Base-by-base conservation (phyloP, 169 alveolate genomes). In the Eimeria praecox region DNA sequence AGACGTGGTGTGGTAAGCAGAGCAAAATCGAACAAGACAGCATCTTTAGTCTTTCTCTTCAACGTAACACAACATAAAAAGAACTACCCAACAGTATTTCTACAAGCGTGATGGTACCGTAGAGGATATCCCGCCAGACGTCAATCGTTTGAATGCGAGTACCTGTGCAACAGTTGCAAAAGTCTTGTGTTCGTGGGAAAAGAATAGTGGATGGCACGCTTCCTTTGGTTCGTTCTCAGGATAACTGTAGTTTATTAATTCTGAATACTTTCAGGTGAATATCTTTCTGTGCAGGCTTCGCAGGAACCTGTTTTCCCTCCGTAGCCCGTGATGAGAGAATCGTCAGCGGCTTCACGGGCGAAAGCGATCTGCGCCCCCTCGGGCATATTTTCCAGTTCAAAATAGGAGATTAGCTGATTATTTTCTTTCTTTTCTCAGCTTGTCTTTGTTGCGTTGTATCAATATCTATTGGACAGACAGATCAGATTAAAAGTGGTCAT, bases 291-390 rank as follows among this genome's bases (percentile, higher is more conserved):
- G 91, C 91, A 35, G 16, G 35, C 14, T 83, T 40, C 24, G 73
- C 77, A 66, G 52, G 54, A 30, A 52, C 77, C 75, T 8, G 38
- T 40, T 49, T 44, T 80, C 4, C 40, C 90, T n/a, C 42, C 18
- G 69, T 59, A 59, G 85, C 62, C 46, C 44, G 46, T 20, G 69
- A 40, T 24, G 54, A 78, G 54, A 78, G 89, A 78, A 78, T 42
- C 62, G 89, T 78, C 85, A 78, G 64, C 42, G 89, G 89, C 89
- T 38, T 14, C 89, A 14, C 35, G 85, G 4, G 42, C 66, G 12
- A 44, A 78, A 16, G 89, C 89, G 62, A 42, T 44, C 62, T 49
- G 42, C n/a, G 66, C 27, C 16, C 24, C 62, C 42, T n/a, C 38
- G 24, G 62, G 66, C 89, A 9, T 49, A 78, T 14, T 27, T 38